Percentiles rank a stretch among this genome's conserved stretches.
Evolutionary conservation across 2,329 filamentous ascomycete genomes (phyloP).

Genomic region (Aspergillus sp.): DNA sequence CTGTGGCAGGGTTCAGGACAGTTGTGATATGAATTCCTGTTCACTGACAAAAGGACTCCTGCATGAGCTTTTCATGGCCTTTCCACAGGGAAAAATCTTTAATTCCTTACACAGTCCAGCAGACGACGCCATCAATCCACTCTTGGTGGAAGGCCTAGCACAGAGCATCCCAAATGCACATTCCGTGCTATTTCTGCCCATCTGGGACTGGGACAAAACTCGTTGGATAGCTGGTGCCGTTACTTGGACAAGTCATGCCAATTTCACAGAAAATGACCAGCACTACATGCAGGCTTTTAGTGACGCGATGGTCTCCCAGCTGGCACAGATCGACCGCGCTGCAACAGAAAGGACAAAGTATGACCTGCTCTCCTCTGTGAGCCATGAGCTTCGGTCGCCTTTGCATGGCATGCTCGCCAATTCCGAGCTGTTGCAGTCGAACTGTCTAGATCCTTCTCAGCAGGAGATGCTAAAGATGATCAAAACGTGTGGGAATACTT

Average conservation of each 20-base stretch:
- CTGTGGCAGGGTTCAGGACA: background rate
- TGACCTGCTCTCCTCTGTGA: constrained; percentile 54
- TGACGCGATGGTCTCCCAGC: constrained; percentile 35
- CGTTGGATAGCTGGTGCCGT: constrained; percentile 34
- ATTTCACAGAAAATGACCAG: constrained; percentile 29
- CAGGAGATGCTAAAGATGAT: constrained; percentile 49
- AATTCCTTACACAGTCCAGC: constrained; percentile 9
- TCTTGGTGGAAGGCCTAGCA: constrained; percentile 13
- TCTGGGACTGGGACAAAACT: constrained; percentile 36
- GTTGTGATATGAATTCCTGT: background rate
- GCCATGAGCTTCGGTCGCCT: constrained; percentile 52
- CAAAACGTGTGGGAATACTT: constrained; percentile 50
- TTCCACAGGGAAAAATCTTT: constrained; percentile 18
- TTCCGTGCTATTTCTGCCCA: constrained; percentile 31
- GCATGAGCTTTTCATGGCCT: constrained; percentile 18
- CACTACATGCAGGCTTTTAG: constrained; percentile 37
- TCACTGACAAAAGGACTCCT: constrained; percentile 16
- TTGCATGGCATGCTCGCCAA: constrained; percentile 51
- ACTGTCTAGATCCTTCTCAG: constrained; percentile 40
- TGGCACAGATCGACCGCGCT: constrained; percentile 33
- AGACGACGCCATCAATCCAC: background rate
- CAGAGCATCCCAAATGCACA: constrained; percentile 23
- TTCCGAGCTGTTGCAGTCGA: constrained; percentile 51
- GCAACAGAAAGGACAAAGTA: constrained; percentile 49
- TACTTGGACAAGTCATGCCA: constrained; percentile 26